A percentile compares a stretch with the other conserved stretches of the same genome.
phyloP scores from a whole-genome alignment of 179 eudicot species.

The Drosera spatulata region DNA sequence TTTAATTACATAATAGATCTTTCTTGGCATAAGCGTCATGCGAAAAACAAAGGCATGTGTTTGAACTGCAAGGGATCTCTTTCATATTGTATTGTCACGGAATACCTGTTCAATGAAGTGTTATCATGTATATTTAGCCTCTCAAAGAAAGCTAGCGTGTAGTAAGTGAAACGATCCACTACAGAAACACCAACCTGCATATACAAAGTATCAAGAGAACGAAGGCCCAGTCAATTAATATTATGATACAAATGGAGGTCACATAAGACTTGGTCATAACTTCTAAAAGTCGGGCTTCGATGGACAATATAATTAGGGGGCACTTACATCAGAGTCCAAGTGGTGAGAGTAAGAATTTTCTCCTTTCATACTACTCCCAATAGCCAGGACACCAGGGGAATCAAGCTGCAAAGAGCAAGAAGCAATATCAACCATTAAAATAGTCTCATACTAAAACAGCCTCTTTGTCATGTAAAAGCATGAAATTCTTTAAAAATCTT shows the following conservation, averaged over 20 bases:
- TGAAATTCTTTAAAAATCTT: no score
- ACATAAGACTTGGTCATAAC: not conserved
- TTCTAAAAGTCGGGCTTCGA: not conserved
- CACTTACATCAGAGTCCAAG: constrained; percentile 91
- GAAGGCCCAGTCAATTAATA: not conserved
- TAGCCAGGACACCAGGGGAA: constrained; percentile 94
- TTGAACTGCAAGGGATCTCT: not conserved
- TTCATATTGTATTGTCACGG: not conserved
- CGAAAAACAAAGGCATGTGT: no score
- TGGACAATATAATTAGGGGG: not conserved
- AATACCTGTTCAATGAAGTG: constrained; percentile 85
- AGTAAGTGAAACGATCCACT: constrained; percentile 93
- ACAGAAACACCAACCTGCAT: constrained; percentile 96
- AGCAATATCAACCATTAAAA: no score
- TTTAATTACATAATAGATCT: no score
- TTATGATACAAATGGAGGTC: not conserved
- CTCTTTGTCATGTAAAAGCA: no score
- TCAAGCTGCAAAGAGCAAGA: constrained; percentile 79
- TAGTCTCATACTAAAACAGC: no score
- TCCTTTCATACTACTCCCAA: constrained; percentile 98
- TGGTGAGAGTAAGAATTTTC: constrained; percentile 98
- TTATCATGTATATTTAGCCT: constrained; percentile 81
- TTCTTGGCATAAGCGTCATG: no score
- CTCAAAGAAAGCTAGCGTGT: constrained; percentile 96
- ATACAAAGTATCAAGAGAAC: constrained; percentile 7